These are phyloP conservation scores for Penicillium chermesinum DNA, from an alignment of 495 filamentous ascomycete genomes.

Conservation along the genomic window DNA sequence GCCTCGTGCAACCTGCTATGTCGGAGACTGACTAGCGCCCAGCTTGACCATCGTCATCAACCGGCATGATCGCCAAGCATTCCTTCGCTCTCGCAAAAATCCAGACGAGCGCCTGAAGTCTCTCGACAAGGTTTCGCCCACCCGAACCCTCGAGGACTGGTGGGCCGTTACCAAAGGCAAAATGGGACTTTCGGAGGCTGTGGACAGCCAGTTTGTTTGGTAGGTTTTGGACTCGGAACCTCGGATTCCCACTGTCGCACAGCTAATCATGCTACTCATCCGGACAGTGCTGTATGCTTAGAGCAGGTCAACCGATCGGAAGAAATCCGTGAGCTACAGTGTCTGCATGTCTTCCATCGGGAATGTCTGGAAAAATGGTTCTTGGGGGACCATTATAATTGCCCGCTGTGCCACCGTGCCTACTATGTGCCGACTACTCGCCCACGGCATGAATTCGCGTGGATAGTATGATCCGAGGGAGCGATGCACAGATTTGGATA, in stretches of 20 bases:
- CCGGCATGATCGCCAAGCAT: slow-evolving; percentile 28
- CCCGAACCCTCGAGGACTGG: slow-evolving; percentile 41
- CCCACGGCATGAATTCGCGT: slow-evolving; percentile 35
- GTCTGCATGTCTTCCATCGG: slow-evolving; percentile 43
- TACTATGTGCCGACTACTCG: slow-evolving; percentile 35
- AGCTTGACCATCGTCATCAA: slow-evolving; percentile 38
- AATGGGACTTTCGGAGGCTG: slow-evolving; percentile 30
- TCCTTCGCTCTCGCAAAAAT: slow-evolving; percentile 22
- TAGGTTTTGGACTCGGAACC: slow-evolving; percentile 14
- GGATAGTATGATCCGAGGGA: slow-evolving; percentile 36
- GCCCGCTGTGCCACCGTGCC: slow-evolving; percentile 38
- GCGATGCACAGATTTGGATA: neutral
- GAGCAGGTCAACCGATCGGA: slow-evolving; percentile 37
- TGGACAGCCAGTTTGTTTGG: slow-evolving; percentile 43
- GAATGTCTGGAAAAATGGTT: slow-evolving; percentile 46
- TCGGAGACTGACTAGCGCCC: neutral
- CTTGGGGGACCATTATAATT: slow-evolving; percentile 40
- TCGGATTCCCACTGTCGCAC: neutral
- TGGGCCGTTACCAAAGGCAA: slow-evolving; percentile 35
- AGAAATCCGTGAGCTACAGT: slow-evolving; percentile 40
- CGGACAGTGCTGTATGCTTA: slow-evolving; percentile 37
- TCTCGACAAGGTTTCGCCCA: slow-evolving; percentile 37
- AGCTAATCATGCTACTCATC: neutral
- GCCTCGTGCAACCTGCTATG: slow-evolving; percentile 2
- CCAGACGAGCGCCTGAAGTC: slow-evolving; percentile 33